A percentile compares a stretch with the other conserved stretches of the same genome.
Evolutionary conservation across 2,329 filamentous ascomycete species (phyloP).

Genomic region (Scedosporium aurantiacum): DNA sequence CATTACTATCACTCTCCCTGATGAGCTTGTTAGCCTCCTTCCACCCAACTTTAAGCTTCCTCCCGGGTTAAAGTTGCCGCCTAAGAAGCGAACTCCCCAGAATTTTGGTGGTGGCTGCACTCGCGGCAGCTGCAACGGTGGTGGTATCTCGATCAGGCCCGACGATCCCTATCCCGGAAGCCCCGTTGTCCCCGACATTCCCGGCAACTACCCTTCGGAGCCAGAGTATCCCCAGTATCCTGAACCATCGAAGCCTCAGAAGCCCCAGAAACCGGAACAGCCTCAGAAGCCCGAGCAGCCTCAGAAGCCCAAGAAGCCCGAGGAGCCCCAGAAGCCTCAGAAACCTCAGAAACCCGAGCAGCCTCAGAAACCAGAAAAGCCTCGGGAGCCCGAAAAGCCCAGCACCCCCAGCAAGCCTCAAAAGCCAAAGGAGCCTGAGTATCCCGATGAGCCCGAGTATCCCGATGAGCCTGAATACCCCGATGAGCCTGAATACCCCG

Average conservation of each 20-base stretch:
- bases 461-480: neutral
- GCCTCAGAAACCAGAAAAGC: neutral
- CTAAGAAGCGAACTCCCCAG: conserved; percentile 4
- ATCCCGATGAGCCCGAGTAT: neutral
- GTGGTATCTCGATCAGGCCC: neutral
- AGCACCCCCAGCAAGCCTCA: neutral
- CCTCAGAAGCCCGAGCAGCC: neutral
- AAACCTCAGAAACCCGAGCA: neutral
- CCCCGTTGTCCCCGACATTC: neutral
- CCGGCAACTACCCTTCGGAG: neutral
- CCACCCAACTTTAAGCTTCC: neutral
- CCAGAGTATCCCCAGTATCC: neutral
- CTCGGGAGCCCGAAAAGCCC: neutral
- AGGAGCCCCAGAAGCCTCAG: neutral
- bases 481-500: neutral
- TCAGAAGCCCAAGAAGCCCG: neutral
- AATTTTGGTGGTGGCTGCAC: neutral
- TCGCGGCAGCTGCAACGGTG: neutral
- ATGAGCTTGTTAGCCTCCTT: neutral
- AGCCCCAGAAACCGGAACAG: neutral
- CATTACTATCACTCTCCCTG: neutral
- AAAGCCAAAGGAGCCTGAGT: neutral
- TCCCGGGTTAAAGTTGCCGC: neutral
- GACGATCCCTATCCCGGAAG: neutral
- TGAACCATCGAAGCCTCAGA: neutral